phyloP scores from a whole-genome alignment of 257 asterid genomes.

The Solanum ossicruentum region DNA sequence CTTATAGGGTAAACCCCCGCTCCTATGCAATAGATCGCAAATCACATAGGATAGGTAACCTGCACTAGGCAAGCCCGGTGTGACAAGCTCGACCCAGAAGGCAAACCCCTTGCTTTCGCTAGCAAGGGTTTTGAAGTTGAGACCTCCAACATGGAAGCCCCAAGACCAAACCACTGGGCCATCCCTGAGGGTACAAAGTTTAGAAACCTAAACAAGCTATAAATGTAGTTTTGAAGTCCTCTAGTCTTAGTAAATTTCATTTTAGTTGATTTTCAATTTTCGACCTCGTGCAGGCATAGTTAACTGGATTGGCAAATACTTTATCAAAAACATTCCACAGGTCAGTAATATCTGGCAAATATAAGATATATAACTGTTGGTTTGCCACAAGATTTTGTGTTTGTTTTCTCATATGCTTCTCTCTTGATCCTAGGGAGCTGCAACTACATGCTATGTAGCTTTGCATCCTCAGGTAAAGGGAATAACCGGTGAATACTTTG shows the following conservation, averaged over 20 bases:
- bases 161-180: too few relatives aligned
- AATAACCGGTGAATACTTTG: slow-evolving; percentile 19
- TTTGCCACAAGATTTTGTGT: neutral
- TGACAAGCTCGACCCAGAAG: too few relatives aligned
- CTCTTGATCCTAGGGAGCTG: slow-evolving; percentile 18
- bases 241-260: neutral
- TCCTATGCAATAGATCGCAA: too few relatives aligned
- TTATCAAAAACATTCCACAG: slow-evolving; percentile 1
- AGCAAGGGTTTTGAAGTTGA: too few relatives aligned
- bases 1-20: too few relatives aligned
- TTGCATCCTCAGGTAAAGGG: slow-evolving; percentile 26
- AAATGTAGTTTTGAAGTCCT: neutral
- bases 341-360: neutral
- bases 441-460: slow-evolving; percentile 29
- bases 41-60: too few relatives aligned
- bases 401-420: neutral
- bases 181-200: neutral
- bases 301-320: slow-evolving; percentile 1
- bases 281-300: neutral
- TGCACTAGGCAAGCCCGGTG: too few relatives aligned
- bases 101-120: too few relatives aligned
- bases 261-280: neutral
- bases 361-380: neutral
- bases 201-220: neutral
- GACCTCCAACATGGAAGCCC: too few relatives aligned